Base-by-base conservation (phyloP, 2,329 filamentous ascomycete genomes). In the Triangularia setosa region DNA sequence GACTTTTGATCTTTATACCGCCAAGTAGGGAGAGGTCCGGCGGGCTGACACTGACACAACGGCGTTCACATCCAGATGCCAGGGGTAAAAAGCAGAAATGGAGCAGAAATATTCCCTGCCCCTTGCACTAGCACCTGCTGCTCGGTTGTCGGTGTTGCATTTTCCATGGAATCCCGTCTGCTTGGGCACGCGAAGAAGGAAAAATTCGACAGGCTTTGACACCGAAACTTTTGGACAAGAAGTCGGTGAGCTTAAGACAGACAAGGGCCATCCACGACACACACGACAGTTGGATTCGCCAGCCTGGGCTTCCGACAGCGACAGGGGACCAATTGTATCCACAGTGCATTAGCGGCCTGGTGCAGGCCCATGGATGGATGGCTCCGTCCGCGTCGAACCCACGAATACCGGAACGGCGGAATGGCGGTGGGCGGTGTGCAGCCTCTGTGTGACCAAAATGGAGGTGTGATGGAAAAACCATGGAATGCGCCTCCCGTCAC, bases 211-310 rank as follows among this genome's bases (percentile, higher is more conserved):
- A 53, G 61, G 56, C 44, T 60, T 61, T 65, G 67, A 69, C 66
- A 70, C 64, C 65, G 68, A 69, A 71, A 66, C 61, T 69, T 65
- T 68, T 54, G 60, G 44, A 54, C 60, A 33, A 62, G 60, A 62
- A 62, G 60, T 62, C 60, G 60, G 60, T 62, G 60, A 57, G 54
- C 71, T 69, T 71, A 67, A 75, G 70, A 73, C 70, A 74, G 69
- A 69, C 69, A 69, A 69, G 66, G 66, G 60, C 64, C 35, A 66
- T 60, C 61, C 63, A 68, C 63, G 60, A 65, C 52, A 54, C 61
- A 56, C 44, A 59, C 33, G 56, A 61, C 44, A 18, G 60, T 23
- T 60, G 63, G 62, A 62, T 63, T 64, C 58, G 63, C 56, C 44
- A 65, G 52, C 69, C 62, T 67, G 67, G 63, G 56, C 58, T 60